phyloP scores from a whole-genome alignment of 73 alveolate species.

The Symbiodinium natans region DNA sequence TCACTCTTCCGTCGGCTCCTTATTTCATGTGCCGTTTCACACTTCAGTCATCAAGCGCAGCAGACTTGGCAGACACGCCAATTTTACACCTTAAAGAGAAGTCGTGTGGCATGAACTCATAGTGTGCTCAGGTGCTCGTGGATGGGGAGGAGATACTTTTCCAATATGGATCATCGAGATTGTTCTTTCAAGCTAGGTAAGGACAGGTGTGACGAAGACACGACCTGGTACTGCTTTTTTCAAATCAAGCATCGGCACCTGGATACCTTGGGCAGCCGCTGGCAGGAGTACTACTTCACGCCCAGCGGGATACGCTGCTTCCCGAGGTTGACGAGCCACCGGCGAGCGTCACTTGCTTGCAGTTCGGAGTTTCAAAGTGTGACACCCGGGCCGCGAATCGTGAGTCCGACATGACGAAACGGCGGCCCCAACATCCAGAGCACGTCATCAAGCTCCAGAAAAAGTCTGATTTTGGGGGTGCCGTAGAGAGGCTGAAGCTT shows the following conservation, averaged over 20 bases:
- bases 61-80: neutral
- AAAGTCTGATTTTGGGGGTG: too few relatives aligned
- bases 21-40: neutral
- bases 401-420: too few relatives aligned
- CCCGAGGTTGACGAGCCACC: conserved; percentile 82
- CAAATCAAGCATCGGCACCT: neutral
- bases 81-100: neutral
- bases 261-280: neutral
- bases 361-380: too few relatives aligned
- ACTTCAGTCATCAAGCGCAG: too few relatives aligned
- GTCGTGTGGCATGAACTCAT: too few relatives aligned
- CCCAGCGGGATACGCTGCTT: conserved; percentile 90
- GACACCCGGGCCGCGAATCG: too few relatives aligned
- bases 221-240: neutral
- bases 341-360: neutral
- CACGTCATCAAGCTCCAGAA: too few relatives aligned
- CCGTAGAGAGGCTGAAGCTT: too few relatives aligned
- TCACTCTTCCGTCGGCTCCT: conserved; percentile 41
- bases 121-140: conserved; percentile 35
- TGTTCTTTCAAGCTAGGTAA: neutral
- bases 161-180: neutral
- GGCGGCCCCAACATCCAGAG: too few relatives aligned
- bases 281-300: conserved; percentile 59
- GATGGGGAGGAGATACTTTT: conserved; percentile 43
- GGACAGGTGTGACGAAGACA: neutral